phyloP scores from a whole-genome alignment of 2,329 filamentous ascomycete species.

The Exserohilum turcica region DNA sequence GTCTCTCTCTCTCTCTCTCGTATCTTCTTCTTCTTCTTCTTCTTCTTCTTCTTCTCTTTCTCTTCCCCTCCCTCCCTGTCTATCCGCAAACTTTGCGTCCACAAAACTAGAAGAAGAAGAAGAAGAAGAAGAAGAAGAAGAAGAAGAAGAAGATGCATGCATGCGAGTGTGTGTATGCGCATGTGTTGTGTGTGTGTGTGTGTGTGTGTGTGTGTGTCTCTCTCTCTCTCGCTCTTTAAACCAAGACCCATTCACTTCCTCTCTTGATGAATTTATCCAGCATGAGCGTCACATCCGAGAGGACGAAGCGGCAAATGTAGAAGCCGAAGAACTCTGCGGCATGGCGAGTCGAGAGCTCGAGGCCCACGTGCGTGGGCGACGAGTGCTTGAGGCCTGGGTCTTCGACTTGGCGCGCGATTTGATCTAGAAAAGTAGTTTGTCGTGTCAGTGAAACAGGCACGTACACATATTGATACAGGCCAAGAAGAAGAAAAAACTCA shows the following conservation, averaged over 20 bases:
- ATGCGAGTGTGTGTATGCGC: too few relatives aligned
- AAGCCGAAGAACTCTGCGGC: constrained; percentile 98
- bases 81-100: not conserved
- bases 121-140: too few relatives aligned
- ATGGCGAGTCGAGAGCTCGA: constrained; percentile 90
- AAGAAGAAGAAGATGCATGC: not conserved
- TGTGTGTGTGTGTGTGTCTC: not conserved
- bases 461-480: not conserved
- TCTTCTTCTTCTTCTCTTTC: not conserved
- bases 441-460: constrained; percentile 11
- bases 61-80: not conserved
- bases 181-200: too few relatives aligned
- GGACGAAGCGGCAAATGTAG: constrained; percentile 93
- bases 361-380: constrained; percentile 90
- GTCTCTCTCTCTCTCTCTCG: not conserved
- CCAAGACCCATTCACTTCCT: constrained; percentile 89
- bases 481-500: constrained; percentile 55
- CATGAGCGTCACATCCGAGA: constrained; percentile 80
- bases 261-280: constrained; percentile 97
- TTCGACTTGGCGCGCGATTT: constrained; percentile 94
- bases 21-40: not conserved
- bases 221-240: constrained; percentile 40
- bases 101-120: too few relatives aligned
- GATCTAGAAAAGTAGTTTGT: constrained; percentile 65
- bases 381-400: constrained; percentile 91